Evolutionary conservation across 495 filamentous ascomycete species (phyloP), one percentile per base, ranked within the genome.

Genomic region (Penicillium pancosmium): DNA sequence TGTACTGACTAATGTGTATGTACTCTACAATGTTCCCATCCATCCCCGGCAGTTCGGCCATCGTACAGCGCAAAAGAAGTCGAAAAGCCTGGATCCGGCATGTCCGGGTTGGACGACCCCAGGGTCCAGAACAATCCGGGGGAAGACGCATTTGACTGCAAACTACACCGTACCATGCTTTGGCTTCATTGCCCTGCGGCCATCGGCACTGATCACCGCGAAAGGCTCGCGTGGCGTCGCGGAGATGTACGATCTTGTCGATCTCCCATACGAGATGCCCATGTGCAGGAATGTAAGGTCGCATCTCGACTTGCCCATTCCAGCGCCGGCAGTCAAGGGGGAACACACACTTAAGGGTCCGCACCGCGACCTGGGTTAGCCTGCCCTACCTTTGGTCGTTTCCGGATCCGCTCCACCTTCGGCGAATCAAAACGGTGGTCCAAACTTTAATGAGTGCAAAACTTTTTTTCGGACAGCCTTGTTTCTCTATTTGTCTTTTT

Each of bases 211-310:
- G 15, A 16, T 46, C 57, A 44, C 3, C 62, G 10, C 36, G 23
- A 5, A 21, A 46, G 52, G 13, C 36, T 62, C 66, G 66, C 66
- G 63, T 68, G 66, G 66, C 59, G 51, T 55, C 52, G 50, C 6
- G 47, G 47, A 12, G 54, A 60, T 46, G 41, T 46, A 25, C 58
- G 59, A 62, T 66, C 49, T 56, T 56, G 57, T 55, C 63, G 60
- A 66, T 66, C 63, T 41, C 31, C 25, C 43, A 48, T 40, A 40
- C 5, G 47, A 21, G 47, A 50, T 54, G 57, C 33, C 63, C 63
- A 63, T 65, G 62, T 62, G 62, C 63, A 46, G 55, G 54, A 50
- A 57, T 60, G 51, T 16, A 61, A 60, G 59, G 52, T 55, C 16
- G 56, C 56, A 64, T n/a, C 12, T 38, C 27, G 27, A 47, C 43